Evolutionary conservation across 2,329 filamentous ascomycete species (phyloP).

Genomic region (Aspergillus flavus): DNA sequence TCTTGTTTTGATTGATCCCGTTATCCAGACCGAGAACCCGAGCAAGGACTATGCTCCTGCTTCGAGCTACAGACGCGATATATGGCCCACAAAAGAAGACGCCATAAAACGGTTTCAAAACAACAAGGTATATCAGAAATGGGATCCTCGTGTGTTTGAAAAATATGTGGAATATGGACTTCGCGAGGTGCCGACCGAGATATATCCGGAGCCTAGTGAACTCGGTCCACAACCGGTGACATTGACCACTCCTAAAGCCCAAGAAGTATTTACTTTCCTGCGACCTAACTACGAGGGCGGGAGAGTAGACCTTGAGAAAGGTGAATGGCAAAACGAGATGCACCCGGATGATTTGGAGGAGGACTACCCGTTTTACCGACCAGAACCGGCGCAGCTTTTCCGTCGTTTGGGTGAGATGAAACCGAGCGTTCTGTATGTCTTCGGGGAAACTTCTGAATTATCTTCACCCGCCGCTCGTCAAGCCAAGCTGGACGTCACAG

Average conservation of each 20-base stretch:
- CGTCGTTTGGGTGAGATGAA: constrained; percentile 31
- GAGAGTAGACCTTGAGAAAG: constrained; percentile 6
- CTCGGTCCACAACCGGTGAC: not conserved
- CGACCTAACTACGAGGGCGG: constrained; percentile 5
- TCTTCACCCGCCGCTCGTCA: constrained; percentile 25
- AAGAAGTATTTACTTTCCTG: constrained; percentile 6
- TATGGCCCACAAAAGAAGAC: constrained; percentile 5
- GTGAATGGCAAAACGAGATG: constrained; percentile 36
- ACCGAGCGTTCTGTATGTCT: constrained; percentile 36
- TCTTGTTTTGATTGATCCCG: constrained; percentile 4
- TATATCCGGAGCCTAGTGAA: not conserved
- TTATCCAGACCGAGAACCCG: not conserved
- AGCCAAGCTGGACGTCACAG: constrained; percentile 33
- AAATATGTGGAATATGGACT: constrained; percentile 6
- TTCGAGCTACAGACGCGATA: constrained; percentile 3
- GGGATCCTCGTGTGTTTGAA: not conserved
- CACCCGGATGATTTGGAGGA: constrained; percentile 24
- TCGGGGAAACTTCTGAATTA: constrained; percentile 24
- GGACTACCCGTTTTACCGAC: constrained; percentile 33
- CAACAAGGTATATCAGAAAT: not conserved
- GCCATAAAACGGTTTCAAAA: not conserved
- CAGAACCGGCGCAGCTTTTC: constrained; percentile 32
- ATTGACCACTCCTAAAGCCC: constrained; percentile 7
- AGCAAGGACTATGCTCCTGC: constrained; percentile 1
- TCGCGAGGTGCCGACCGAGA: constrained; percentile 1